Conservation (phyloP, 352 stramenopile genomes). For the Stephanocyclus meneghinianus region DNA sequence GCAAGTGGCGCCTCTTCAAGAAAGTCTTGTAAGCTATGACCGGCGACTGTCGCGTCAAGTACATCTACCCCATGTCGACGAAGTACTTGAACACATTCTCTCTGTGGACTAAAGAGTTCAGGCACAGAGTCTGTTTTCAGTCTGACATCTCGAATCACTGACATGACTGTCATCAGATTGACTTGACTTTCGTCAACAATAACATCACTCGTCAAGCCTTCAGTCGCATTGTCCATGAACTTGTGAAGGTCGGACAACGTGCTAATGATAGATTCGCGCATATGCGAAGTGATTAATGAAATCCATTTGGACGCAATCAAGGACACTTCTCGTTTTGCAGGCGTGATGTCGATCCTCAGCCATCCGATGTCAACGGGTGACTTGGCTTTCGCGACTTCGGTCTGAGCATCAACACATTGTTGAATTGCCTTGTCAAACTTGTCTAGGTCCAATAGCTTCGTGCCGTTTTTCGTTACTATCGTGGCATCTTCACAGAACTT, state of each 20-base stretch:
- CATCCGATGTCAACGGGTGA: constrained; percentile 93
- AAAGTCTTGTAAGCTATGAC: constrained; percentile 84
- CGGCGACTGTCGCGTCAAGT: constrained; percentile 60
- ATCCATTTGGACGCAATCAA: constrained; percentile 95
- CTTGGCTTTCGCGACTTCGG: constrained; percentile 87
- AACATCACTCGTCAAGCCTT: constrained; percentile 89
- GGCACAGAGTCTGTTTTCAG: constrained; percentile 87
- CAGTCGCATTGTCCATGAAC: constrained; percentile 91
- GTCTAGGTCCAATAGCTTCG: constrained; percentile 89
- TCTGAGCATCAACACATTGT: constrained; percentile 92
- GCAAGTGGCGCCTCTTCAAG: constrained; percentile 93
- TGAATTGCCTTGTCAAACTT: constrained; percentile 95
- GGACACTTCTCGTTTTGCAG: constrained; percentile 94
- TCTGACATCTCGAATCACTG: constrained; percentile 90
- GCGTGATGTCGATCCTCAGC: constrained; percentile 95
- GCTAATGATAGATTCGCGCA: constrained; percentile 89
- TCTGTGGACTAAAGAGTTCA: constrained; percentile 89
- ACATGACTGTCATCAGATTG: constrained; percentile 95
- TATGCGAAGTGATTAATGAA: constrained; percentile 92
- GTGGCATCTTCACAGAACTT: constrained; percentile 88
- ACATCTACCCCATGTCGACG: constrained; percentile 92
- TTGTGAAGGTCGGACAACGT: constrained; percentile 85
- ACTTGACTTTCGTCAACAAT: constrained; percentile 89
- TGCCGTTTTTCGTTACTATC: constrained; percentile 83
- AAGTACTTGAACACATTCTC: constrained; percentile 91